Base-by-base conservation (phyloP, 2,329 filamentous ascomycete species). In the Talaromyces sp. region DNA sequence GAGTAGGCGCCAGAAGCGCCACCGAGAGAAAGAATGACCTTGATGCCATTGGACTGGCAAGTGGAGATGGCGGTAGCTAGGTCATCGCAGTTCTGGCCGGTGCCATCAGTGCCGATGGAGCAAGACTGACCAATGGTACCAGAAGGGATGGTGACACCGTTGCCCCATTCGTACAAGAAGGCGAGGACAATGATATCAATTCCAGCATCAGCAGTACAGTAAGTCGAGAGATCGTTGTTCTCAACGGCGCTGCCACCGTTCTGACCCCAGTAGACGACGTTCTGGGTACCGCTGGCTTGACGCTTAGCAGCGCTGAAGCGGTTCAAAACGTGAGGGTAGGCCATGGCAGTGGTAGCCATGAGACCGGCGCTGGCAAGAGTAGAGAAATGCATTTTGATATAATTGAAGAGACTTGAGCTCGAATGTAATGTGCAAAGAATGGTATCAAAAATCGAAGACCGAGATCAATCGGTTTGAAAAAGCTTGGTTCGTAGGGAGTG, bases 1-100 rank as follows among this genome's bases (percentile, higher is more conserved):
- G 71, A 71, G 67, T 77, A 76, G 9, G 75, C 67, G n/a, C 76
- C 73, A 31, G 67, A 69, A 1, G 75, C 78, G 42, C 80, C 80
- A 28, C 80, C 80, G 0, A 82, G 70, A 7, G 80, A 78, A 6
- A 82, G 65, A 62, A 82, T 75, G 25, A 82, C 70, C 67, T 79
- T 81, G 63, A 80, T 73, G 35, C 80, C 77, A 35, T 70, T 69
- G 2, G 64, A 64, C 67, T 80, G 78, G 70, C 81, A 83, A 8
- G 71, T 76, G 3, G 70, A 70, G 62, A 83, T 81, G 14, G 77
- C 74, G 4, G 72, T 61, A 2, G 74, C 70, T 9, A 82, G 71
- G 44, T 68, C 67, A 11, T 77, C 76, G 59, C 80, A 81, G 61
- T 74, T 52, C 11, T 28, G 40, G 21, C 57, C 57, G 7, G 48